Conservation (phyloP, 2,329 filamentous ascomycete species). For the Pestalotiopsis sp. region DNA sequence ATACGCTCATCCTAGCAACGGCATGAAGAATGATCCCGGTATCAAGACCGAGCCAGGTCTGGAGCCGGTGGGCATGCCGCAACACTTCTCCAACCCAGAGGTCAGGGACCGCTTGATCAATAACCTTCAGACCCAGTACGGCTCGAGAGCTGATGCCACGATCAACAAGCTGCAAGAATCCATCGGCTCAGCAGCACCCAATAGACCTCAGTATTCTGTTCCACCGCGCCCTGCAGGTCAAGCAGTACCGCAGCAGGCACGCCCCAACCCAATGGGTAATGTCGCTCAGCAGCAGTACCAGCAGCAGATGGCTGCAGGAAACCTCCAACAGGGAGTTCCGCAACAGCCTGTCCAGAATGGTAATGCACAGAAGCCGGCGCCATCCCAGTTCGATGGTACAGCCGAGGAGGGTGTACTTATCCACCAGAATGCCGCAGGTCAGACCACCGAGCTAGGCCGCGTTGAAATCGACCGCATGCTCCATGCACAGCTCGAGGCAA, state of each 20-base stretch:
- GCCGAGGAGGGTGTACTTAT: conserved; percentile 64
- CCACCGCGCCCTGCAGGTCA: conserved; percentile 28
- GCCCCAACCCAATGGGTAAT: conserved; percentile 19
- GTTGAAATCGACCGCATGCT: conserved; percentile 71
- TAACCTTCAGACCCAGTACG: conserved; percentile 62
- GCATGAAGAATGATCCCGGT: conserved; percentile 45
- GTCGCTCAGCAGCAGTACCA: conserved; percentile 24
- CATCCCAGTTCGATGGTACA: conserved; percentile 76
- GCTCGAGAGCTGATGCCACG: conserved; percentile 65
- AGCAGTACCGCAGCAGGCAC: conserved; percentile 27
- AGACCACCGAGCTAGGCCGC: conserved; percentile 58
- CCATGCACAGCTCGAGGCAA: conserved; percentile 67
- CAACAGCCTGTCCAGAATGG: conserved; percentile 37
- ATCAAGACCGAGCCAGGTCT: conserved; percentile 52
- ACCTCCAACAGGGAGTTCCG: conserved; percentile 24
- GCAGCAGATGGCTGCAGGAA: neutral
- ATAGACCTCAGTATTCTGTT: conserved; percentile 26
- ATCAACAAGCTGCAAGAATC: conserved; percentile 64
- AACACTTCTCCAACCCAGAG: conserved; percentile 39
- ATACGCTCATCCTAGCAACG: conserved; percentile 29
- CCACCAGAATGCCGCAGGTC: conserved; percentile 55
- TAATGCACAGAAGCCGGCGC: conserved; percentile 45
- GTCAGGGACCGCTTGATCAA: conserved; percentile 59
- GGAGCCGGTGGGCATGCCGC: conserved; percentile 40
- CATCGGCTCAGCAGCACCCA: conserved; percentile 32